These are phyloP conservation scores for Neonectria faginata DNA, from an alignment of 2,329 filamentous ascomycete species.

Conservation along the genomic window DNA sequence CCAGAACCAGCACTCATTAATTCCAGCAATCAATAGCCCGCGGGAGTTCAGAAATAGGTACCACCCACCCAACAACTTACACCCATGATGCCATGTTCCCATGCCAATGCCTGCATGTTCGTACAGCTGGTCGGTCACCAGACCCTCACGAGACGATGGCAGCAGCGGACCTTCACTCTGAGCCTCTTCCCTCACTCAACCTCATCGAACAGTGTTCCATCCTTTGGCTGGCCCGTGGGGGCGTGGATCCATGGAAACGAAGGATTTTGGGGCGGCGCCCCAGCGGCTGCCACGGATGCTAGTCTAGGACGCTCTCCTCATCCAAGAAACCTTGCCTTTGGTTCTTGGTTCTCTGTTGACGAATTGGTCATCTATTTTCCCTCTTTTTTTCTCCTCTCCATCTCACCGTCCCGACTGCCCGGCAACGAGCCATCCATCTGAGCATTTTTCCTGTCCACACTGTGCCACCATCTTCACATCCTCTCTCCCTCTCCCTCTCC, in stretches of 20 bases:
- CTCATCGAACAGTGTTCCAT: too few relatives aligned
- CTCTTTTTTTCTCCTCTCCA: neutral
- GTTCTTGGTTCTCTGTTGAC: neutral
- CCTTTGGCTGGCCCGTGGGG: neutral
- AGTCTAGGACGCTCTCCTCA: neutral
- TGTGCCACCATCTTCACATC: neutral
- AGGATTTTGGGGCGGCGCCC: conserved; percentile 18
- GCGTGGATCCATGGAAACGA: conserved; percentile 3
- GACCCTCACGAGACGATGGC: neutral
- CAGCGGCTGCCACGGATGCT: conserved; percentile 16
- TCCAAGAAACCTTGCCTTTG: neutral
- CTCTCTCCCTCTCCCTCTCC: neutral
- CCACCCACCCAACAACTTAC: too few relatives aligned
- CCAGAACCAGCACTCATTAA: neutral
- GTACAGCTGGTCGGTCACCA: neutral
- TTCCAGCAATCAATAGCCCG: neutral
- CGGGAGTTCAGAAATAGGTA: conserved; percentile 20
- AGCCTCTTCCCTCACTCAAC: too few relatives aligned
- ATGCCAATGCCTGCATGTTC: neutral
- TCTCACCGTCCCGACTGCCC: neutral
- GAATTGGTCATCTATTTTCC: neutral
- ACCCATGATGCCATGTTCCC: neutral
- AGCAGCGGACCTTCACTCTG: neutral
- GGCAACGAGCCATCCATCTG: neutral
- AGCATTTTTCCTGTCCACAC: neutral